Conservation (phyloP, 805 yeast species). For the Candida nitratophila region DNA sequence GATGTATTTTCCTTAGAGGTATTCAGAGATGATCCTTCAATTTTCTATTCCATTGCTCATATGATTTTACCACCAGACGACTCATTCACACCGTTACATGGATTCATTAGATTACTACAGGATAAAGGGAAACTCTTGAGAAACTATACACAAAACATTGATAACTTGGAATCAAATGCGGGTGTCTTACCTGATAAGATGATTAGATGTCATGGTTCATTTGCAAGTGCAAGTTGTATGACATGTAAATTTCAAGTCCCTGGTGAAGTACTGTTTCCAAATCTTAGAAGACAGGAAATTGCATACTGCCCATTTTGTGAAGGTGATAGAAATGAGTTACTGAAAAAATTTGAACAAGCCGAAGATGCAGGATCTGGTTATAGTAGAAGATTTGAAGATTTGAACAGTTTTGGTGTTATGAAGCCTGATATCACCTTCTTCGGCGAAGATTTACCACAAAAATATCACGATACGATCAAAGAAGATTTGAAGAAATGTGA, state of each 20-base stretch:
- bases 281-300: constrained; percentile 50
- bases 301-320: constrained; percentile 71
- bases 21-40: constrained; percentile 69
- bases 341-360: constrained; percentile 20
- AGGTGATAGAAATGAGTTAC: constrained; percentile 28
- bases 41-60: constrained; percentile 82
- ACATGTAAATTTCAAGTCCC: constrained; percentile 62
- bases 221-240: constrained; percentile 79
- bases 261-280: constrained; percentile 58
- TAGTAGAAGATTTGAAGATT: constrained; percentile 21
- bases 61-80: constrained; percentile 72
- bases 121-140: constrained; percentile 72
- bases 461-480: constrained; percentile 52
- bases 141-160: constrained; percentile 89
- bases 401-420: constrained; percentile 67
- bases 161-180: constrained; percentile 75
- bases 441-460: constrained; percentile 73
- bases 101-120: constrained; percentile 65
- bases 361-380: constrained; percentile 23
- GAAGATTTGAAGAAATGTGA: constrained; percentile 68
- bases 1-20: constrained; percentile 73
- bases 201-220: constrained; percentile 91
- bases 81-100: constrained; percentile 70
- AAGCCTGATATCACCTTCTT: constrained; percentile 92
- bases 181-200: constrained; percentile 61